Conservation (phyloP, 305 asterid genomes). For the Ilex paraguariensis region DNA sequence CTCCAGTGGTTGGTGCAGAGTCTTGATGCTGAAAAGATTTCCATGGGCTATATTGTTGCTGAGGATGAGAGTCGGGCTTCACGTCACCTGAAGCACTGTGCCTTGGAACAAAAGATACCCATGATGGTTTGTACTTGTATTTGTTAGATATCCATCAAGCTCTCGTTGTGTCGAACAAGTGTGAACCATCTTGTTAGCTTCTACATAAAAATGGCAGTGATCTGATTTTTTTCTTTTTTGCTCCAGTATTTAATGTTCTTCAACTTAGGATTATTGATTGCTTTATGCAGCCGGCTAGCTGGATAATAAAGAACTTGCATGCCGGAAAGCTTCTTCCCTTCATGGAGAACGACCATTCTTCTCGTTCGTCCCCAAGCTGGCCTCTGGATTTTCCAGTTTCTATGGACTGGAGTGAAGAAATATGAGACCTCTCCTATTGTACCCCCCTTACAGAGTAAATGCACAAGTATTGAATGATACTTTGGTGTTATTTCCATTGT, state of each 20-base stretch:
- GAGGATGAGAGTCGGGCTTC: conserved; percentile 50
- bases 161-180: conserved; percentile 5
- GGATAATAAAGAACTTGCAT: conserved; percentile 71
- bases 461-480: too few relatives aligned
- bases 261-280: neutral
- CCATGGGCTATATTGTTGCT: conserved; percentile 45
- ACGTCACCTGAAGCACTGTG: conserved; percentile 78
- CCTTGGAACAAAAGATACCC: conserved; percentile 55
- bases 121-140: conserved; percentile 45
- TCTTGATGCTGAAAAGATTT: conserved; percentile 51
- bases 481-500: too few relatives aligned
- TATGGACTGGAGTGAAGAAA: conserved; percentile 56
- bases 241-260: neutral
- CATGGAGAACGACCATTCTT: conserved; percentile 34
- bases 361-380: conserved; percentile 22
- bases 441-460: too few relatives aligned
- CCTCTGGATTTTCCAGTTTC: conserved; percentile 34
- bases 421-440: conserved; percentile 25
- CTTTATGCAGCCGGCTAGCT: conserved; percentile 57
- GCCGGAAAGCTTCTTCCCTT: conserved; percentile 54
- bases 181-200: conserved; percentile 4
- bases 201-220: neutral
- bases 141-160: conserved; percentile 1
- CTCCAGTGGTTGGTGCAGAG: conserved; percentile 55
- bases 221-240: neutral